Base-by-base conservation (phyloP, 1,139 yeast genomes). In the Meyerozyma athensensis region DNA sequence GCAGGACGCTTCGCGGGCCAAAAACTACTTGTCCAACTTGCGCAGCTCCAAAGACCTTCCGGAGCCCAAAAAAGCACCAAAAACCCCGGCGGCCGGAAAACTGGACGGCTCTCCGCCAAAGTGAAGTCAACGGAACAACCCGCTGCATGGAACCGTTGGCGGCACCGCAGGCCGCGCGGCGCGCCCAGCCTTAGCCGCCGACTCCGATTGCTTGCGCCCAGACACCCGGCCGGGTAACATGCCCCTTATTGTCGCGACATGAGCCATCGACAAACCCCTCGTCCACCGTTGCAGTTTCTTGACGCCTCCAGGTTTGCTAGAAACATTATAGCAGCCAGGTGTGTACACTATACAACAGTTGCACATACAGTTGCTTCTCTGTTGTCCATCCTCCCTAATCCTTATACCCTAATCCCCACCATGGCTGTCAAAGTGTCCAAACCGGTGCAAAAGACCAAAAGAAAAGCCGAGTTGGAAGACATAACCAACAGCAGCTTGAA, bases 401-500 rank as follows among this genome's bases (percentile, higher is more conserved):
- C n/a, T n/a, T n/a, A n/a, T n/a, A n/a, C n/a, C n/a, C n/a, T n/a
- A n/a, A n/a, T n/a, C 23, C 23, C 7, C 23, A 10, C 23, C 23
- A 28, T 28, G 32, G 32, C 32, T 4, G 12, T 28, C 13, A 28
- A 18, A 20, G 20, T 28, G 32, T 19, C 20, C 9, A 28, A 28
- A 16, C 19, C 32, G 9, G 12, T 14, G 17, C 20, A 18, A 4
- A 28, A 28, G 13, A 28, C 42, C 30, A 62, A 61, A 48, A 56
- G 69, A 43, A 63, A 61, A 48, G 53, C 50, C 37, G 71, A 64
- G 42, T 54, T 63, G 42, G 69, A 59, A 40, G 66, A 61, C 44
- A 62, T 61, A 35, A 63, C 68, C 26, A 62, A 62, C 44, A 55
- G 42, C 40, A 43, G 46, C 35, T 37, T 35, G 23, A 45, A 48